Base-by-base conservation (phyloP, 202 grass and related monocot species). In the Panicum hallii region DNA sequence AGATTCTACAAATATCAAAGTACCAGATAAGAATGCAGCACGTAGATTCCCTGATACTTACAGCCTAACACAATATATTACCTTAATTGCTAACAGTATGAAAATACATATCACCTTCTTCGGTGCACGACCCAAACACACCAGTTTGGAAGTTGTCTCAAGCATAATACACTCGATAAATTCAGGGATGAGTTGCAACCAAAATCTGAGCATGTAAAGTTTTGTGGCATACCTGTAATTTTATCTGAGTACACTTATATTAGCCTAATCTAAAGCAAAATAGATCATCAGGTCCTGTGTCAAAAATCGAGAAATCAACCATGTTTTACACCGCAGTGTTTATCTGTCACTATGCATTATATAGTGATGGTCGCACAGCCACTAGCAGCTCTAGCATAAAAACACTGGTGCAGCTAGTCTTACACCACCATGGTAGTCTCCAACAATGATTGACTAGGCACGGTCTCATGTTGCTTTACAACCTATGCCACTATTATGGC, bases 221-320 rank as follows among this genome's bases (percentile, higher is more conserved):
- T 17, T 26, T 7, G 1, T 81, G 12, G 19, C 47, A 57, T 14
- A 66, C 1, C 43, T 65, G 5, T 40, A 58, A 19, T 2, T 75
- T 41, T 41, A 72, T 44, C 61, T 79, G 44, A 50, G 78, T 72
- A 44, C 2, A 42, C 45, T 55, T 45, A 56, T 55, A 2, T 44
- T 83, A 6, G 46, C 26, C 3, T 67, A 74, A 68, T 85, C 15
- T 57, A 11, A 75, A 81, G 66, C 45, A 74, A 11, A 36, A 66
- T 34, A 74, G 13, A 61, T 26, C 9, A 52, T 46, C 16, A 61
- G 13, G 10, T 30, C 63, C 53, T 77, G 30, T 63, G 17, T n/a
- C 15, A 11, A 49, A 5, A 36, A 72, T 2, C 1, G 23, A 63
- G 22, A 34, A 72, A 23, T 62, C 12, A 72, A 44, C 10, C 67